Conservation (phyloP, 2,329 filamentous ascomycete genomes). For the Westerdykella sp. region DNA sequence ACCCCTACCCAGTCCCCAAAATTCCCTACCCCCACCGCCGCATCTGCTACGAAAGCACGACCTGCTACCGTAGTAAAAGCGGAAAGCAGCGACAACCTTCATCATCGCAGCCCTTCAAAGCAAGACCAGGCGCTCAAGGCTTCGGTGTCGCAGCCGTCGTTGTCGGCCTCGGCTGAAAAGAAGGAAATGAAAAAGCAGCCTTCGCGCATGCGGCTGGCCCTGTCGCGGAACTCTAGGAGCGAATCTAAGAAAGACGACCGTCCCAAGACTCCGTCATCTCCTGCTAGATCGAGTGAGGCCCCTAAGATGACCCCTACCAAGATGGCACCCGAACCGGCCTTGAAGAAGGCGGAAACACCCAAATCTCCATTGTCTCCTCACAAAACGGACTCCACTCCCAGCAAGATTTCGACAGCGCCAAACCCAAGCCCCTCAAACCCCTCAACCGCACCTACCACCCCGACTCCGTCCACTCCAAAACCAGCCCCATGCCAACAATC, state of each 20-base stretch:
- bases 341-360: background rate
- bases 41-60: slow-evolving; percentile 5
- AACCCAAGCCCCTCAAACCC: background rate
- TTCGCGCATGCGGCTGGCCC: slow-evolving; percentile 22
- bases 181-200: slow-evolving; percentile 18
- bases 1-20: slow-evolving; percentile 6
- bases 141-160: slow-evolving; percentile 20
- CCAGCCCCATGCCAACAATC: background rate
- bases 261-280: slow-evolving; percentile 7
- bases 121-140: slow-evolving; percentile 23
- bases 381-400: background rate
- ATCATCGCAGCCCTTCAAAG: slow-evolving; percentile 16
- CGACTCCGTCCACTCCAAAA: too few relatives aligned
- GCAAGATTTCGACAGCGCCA: background rate
- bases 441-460: background rate
- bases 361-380: background rate
- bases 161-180: slow-evolving; percentile 18
- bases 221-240: slow-evolving; percentile 21
- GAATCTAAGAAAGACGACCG: slow-evolving; percentile 14
- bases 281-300: slow-evolving; percentile 3
- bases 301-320: background rate
- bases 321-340: background rate
- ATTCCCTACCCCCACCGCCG: slow-evolving; percentile 1
- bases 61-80: slow-evolving; percentile 17
- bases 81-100: slow-evolving; percentile 24